Evolutionary conservation across 306 rosid genomes (phyloP).

Genomic region (Corylus heterophylla): DNA sequence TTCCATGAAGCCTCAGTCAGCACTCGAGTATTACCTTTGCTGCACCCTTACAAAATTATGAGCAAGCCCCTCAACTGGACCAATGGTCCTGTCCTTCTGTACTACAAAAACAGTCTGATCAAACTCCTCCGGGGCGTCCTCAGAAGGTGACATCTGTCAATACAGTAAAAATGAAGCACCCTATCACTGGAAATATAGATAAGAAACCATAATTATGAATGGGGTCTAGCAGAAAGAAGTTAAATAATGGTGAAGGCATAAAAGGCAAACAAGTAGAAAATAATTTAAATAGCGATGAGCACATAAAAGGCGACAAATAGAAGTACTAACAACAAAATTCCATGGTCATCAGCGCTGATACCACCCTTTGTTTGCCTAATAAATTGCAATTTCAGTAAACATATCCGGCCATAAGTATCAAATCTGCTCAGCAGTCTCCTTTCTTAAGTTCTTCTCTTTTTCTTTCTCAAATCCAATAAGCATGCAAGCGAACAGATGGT

Average conservation of each 20-base stretch:
- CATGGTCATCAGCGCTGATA: background rate
- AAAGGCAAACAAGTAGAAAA: background rate
- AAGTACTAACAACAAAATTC: background rate
- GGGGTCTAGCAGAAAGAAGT: background rate
- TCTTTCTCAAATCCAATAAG: background rate
- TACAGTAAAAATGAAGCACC: conserved; percentile 28
- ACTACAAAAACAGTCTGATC: conserved; percentile 87
- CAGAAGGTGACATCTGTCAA: conserved; percentile 73
- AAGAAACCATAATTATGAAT: conserved; percentile 4
- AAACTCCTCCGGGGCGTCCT: conserved; percentile 89
- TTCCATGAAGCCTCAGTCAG: conserved; percentile 7
- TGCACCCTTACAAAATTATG: conserved; percentile 72
- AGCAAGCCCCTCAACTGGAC: conserved; percentile 66
- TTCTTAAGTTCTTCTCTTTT: background rate
- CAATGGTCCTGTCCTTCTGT: conserved; percentile 47
- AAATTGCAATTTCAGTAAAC: background rate
- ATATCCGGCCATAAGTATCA: background rate
- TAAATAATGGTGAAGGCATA: background rate
- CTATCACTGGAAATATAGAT: conserved; percentile 14
- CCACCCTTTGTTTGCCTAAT: background rate
- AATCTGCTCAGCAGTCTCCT: background rate
- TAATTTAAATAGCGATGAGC: background rate
- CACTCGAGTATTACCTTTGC: conserved; percentile 58
- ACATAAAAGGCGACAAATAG: background rate
- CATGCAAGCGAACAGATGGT: conserved; percentile 8